Base-by-base conservation (phyloP, 129 eudicot species). In the Lactuca sativa region DNA sequence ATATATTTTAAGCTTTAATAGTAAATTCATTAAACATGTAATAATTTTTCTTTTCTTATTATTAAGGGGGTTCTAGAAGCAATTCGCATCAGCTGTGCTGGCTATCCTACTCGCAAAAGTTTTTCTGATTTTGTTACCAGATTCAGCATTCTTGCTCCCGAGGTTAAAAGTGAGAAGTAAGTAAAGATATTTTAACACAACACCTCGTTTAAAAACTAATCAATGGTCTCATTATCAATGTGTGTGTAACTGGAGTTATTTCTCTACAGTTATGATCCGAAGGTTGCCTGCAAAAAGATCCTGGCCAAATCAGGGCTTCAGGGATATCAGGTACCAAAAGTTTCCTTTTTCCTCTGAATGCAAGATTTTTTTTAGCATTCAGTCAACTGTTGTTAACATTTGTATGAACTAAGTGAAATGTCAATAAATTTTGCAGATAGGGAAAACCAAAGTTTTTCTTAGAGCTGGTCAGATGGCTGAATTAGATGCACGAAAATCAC, bases 381-480 rank as follows among this genome's bases (percentile, higher is more conserved):
- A 6, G 59, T 49, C 36, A 71, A 18, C 62, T 6, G 9, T 11
- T 34, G 69, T 73, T 51, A 17, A 12, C 57, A 76, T 69, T 21
- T 71, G 48, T 66, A 40, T 14, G 41, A 62, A 25, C 71, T 43
- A 56, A 13, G 58, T 80, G 66, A 3, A 36, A 36, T 38, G 7
- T 68, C 16, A 48, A 68, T 70, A 77, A 77, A 56, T 53, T 63
- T 77, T 77, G 67, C 90, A 93, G 97, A 87, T 84, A 52, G 99
- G 99, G 32, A 93, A 86, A 83, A 83, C 99, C 57, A 93, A 93
- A 81, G 85, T 90, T 67, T 93, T 93, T 47, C 73, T 93, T 55
- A 85, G 99, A 86, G 97, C 99, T 64, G 99, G 99, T 78, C 99
- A 93, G 72, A 93, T 93, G 99, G 97, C 97, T 59, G 99, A 87